Percentiles rank a stretch among this genome's conserved stretches.
phyloP scores from a whole-genome alignment of 139 green algal species.

The Coelastrella sp. region DNA sequence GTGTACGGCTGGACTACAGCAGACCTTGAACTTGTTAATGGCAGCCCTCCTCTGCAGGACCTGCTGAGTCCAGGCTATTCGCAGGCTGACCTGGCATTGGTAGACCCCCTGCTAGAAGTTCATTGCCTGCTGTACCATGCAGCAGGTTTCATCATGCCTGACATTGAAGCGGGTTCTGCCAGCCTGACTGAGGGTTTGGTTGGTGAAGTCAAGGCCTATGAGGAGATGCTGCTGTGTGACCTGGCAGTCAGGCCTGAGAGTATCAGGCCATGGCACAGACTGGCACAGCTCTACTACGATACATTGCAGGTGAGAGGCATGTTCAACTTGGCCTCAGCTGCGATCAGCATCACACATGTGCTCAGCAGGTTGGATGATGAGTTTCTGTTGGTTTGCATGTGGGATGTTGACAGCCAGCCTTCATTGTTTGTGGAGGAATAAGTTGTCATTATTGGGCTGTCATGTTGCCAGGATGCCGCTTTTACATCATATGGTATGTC shows the following conservation, averaged over 20 bases:
- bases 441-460: too few relatives aligned
- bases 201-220: background rate
- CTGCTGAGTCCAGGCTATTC: background rate
- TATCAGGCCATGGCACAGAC: background rate
- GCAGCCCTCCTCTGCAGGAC: background rate
- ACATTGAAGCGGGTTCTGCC: background rate
- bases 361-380: too few relatives aligned
- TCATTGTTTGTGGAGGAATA: background rate
- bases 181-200: background rate
- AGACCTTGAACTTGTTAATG: slow-evolving; percentile 1
- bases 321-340: background rate
- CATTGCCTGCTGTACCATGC: slow-evolving; percentile 24
- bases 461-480: too few relatives aligned
- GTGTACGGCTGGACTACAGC: slow-evolving; percentile 7
- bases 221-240: slow-evolving; percentile 5
- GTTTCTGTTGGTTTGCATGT: background rate
- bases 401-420: background rate
- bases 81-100: background rate
- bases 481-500: too few relatives aligned
- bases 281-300: slow-evolving; percentile 13
- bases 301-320: background rate
- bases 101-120: slow-evolving; percentile 20
- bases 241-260: slow-evolving; percentile 1
- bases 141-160: background rate
- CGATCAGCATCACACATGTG: too few relatives aligned